Percentiles rank a stretch among this genome's conserved stretches.
Evolutionary conservation across 164 flowering plant genomes (phyloP).

Genomic region (Houttuynia cordata): DNA sequence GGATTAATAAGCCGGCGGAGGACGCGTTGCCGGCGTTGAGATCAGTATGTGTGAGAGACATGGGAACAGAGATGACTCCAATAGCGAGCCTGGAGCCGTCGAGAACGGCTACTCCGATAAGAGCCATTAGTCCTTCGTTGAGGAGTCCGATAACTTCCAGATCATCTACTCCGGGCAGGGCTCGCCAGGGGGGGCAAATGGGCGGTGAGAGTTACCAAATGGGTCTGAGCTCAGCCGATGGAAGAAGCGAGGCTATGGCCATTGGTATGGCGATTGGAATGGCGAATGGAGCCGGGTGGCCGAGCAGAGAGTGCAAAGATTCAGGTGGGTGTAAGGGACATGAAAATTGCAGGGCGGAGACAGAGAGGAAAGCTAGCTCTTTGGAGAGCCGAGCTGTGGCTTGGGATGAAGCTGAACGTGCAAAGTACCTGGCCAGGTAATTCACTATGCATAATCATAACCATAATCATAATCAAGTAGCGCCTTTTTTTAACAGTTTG

Average conservation of each 20-base stretch:
- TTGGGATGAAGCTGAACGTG: conserved; percentile 97
- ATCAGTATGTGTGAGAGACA: conserved; percentile 81
- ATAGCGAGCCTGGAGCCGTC: conserved; percentile 91
- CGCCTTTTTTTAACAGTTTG: too few species aligned
- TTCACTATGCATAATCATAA: too few species aligned
- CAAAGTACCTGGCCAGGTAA: conserved; percentile 88
- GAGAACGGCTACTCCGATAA: conserved; percentile 70
- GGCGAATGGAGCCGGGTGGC: not conserved
- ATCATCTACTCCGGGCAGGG: conserved; percentile 54
- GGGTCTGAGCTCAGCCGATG: conserved; percentile 13
- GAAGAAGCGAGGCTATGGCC: conserved; percentile 30
- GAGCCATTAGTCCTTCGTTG: conserved; percentile 54
- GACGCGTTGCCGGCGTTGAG: conserved; percentile 31
- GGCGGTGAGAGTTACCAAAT: conserved; percentile 21
- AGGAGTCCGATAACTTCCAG: conserved; percentile 72
- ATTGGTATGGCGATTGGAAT: too few species aligned
- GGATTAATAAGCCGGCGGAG: conserved; percentile 31
- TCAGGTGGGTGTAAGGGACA: too few species aligned
- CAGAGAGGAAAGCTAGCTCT: conserved; percentile 27
- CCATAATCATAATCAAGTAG: too few species aligned
- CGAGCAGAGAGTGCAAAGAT: too few species aligned
- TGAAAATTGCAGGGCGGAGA: conserved; percentile 21
- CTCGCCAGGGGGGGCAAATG: conserved; percentile 27
- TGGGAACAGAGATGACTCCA: conserved; percentile 99
- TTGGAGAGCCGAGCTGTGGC: conserved; percentile 72